A percentile compares a stretch with the other conserved stretches of the same genome.
These are phyloP conservation scores for Termitomyces bulborhizus DNA, from an alignment of 768 basidiomycete genomes.

Conservation along the genomic window DNA sequence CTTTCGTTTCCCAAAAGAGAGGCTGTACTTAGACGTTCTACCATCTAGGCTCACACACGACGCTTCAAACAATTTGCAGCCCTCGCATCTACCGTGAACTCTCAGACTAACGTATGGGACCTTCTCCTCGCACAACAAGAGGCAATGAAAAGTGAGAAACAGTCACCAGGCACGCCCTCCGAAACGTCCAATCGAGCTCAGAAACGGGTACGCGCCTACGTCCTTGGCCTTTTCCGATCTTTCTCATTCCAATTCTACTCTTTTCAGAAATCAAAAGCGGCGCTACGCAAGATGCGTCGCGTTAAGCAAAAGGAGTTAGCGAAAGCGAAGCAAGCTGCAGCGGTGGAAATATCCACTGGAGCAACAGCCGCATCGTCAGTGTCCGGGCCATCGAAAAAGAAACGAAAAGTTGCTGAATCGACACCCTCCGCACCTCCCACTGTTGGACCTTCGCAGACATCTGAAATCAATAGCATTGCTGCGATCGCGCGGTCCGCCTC, in stretches of 20 bases:
- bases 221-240: not conserved
- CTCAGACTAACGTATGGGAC: conserved; percentile 42
- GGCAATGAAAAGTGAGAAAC: conserved; percentile 20
- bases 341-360: not conserved
- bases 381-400: conserved; percentile 12
- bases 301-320: conserved; percentile 40
- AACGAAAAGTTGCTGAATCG: conserved; percentile 12
- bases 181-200: conserved; percentile 51
- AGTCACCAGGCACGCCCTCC: conserved; percentile 14
- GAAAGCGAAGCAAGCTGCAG: conserved; percentile 19
- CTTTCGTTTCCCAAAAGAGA: conserved; percentile 13
- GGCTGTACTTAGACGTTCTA: conserved; percentile 9
- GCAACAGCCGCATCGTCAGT: not conserved
- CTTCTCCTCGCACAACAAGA: conserved; percentile 26
- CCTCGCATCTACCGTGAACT: conserved; percentile 32
- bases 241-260: not conserved
- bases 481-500: conserved; percentile 31
- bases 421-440: conserved; percentile 2
- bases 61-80: conserved; percentile 46
- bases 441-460: not conserved
- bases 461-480: conserved; percentile 14
- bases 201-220: conserved; percentile 44
- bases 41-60: conserved; percentile 54
- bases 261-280: conserved; percentile 41
- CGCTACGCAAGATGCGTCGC: conserved; percentile 39